Evolutionary conservation across 2,329 filamentous ascomycete genomes (phyloP), one percentile per base, ranked within the genome.

Genomic region (Tolypocladium amazonense): DNA sequence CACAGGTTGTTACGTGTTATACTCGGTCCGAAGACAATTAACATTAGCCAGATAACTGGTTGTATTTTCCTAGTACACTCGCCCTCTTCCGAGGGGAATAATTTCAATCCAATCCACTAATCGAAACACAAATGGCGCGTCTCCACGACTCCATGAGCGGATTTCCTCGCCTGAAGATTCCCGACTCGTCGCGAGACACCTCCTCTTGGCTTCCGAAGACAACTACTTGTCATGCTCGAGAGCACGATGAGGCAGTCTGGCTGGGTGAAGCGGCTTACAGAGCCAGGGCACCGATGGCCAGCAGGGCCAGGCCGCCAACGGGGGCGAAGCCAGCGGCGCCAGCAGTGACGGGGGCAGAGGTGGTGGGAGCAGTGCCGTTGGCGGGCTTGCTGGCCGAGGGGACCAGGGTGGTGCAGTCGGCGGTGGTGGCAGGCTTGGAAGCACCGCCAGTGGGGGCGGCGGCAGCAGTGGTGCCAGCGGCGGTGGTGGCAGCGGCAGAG

Each of bases 271-370:
- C 52, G 54, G 56, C 43, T 74, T 75, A 75, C 71, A 75, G 71
- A 63, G 73, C 72, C 63, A 75, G 59, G 60, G 66, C 71, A 61
- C 64, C 70, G 55, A 73, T 60, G 56, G 64, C 69, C 56, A 70
- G 64, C 63, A 73, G 65, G 65, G 70, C 73, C 25, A 72, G 58
- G 57, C 64, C 70, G n/a, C 71, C 70, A 27, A 71, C 47, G 64
- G 70, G 66, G 63, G 64, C 68, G 59, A 72, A 43, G 57, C 64
- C 66, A 58, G 69, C 70, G 58, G 71, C 73, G 57, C 65, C 71
- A 61, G 61, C 68, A 58, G 66, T 66, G 60, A 66, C 65, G 59
- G 58, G 35, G 55, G 60, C 47, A 33, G 56, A 41, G 39, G 61
- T 56, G 56, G 56, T n/a, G 56, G 61, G 55, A 23, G 35, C 39